Base-by-base conservation (phyloP, 2,329 filamentous ascomycete species). In the Amauroascus verrucosus region DNA sequence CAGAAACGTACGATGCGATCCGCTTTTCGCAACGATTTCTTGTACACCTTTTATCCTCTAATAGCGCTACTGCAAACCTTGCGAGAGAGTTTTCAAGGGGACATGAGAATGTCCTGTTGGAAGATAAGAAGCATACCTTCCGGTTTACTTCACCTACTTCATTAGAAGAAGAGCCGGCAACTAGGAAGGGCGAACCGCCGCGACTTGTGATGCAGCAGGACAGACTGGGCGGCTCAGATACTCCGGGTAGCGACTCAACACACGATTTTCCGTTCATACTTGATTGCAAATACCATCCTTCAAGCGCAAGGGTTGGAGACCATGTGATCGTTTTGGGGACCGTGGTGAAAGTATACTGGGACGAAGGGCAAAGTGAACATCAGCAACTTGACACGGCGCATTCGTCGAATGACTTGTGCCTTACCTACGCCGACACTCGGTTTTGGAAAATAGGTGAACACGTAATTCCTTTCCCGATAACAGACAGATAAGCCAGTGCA, bases 1-100 rank as follows among this genome's bases (percentile, higher is more conserved):
- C 79, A 0, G 70, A 75, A 35, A 82, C 79, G 0, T 72, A 79
- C 46, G 70, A 74, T 51, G 77, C 77, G 6, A 76, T 83, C 7
- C 60, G 65, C 40, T 57, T 58, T 18, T 74, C 73, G 0, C 63
- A 66, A 3, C 61, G 67, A 0, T 77, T 83, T 57, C 69, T 72
- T 6, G 71, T 80, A 0, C 75, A 81, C 59, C 64, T 81, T n/a
- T 69, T 80, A 3, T 60, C 67, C 3, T 66, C 70, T 2, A 55
- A 57, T 1, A 43, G 54, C 3, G 56, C 54, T 1, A 68, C 68
- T 7, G 69, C 70, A 14, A 61, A 60, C 3, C 62, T 72, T 9
- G 70, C 70, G 1, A 58, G 67, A 26, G 66, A 69, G 35, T 72
- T 72, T 53, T 69, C 70, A 1, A 63, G 62, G 40, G 70, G 70